Percentiles rank a stretch among this genome's conserved stretches.
These are phyloP conservation scores for Penicillium riverlandense DNA, from an alignment of 495 filamentous ascomycete species.

Conservation along the genomic window DNA sequence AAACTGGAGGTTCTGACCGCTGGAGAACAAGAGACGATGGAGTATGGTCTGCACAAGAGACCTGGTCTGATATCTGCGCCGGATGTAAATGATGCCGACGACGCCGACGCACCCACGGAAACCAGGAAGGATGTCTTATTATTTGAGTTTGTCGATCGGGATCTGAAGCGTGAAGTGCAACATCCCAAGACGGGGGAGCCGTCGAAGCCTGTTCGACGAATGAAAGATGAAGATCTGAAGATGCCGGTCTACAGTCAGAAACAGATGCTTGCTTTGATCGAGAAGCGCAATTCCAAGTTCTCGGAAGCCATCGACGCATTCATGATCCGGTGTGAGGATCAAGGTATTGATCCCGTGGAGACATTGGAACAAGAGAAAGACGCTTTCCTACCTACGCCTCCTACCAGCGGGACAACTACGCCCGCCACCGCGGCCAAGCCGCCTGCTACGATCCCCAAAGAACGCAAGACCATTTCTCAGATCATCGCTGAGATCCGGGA, in stretches of 20 bases:
- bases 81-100: slow-evolving; percentile 16
- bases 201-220: slow-evolving; percentile 52
- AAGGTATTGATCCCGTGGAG: slow-evolving; percentile 60
- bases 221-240: slow-evolving; percentile 73
- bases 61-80: slow-evolving; percentile 18
- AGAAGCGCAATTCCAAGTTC: slow-evolving; percentile 87
- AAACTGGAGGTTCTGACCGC: slow-evolving; percentile 70
- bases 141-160: slow-evolving; percentile 90
- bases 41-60: slow-evolving; percentile 10
- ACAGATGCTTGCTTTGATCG: slow-evolving; percentile 84
- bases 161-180: slow-evolving; percentile 73
- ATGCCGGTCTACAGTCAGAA: slow-evolving; percentile 93
- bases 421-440: slow-evolving; percentile 29
- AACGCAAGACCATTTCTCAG: slow-evolving; percentile 73
- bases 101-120: slow-evolving; percentile 23
- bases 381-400: slow-evolving; percentile 38
- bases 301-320: slow-evolving; percentile 68
- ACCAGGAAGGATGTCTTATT: slow-evolving; percentile 59
- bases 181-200: slow-evolving; percentile 65
- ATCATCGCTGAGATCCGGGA: slow-evolving; percentile 80
- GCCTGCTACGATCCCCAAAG: slow-evolving; percentile 68
- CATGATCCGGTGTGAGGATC: slow-evolving; percentile 61
- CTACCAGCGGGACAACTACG: slow-evolving; percentile 42
- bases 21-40: slow-evolving; percentile 42
- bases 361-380: slow-evolving; percentile 45